Percentiles rank a stretch among this genome's conserved stretches.
phyloP scores from a whole-genome alignment of 805 yeast genomes.

The Peterozyma toletana region DNA sequence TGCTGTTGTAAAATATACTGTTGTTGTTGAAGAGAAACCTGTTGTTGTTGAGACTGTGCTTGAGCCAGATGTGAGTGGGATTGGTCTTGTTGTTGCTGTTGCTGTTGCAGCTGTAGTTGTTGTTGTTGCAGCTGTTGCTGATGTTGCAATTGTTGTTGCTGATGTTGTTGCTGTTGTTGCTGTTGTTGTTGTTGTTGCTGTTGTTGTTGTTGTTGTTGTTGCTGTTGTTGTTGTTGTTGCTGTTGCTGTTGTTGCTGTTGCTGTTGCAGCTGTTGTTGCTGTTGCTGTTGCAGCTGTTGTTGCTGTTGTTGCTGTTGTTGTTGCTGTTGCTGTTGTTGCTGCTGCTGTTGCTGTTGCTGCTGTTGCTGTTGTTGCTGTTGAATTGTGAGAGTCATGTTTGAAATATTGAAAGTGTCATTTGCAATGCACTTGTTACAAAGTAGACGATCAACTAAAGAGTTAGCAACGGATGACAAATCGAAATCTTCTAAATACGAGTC shows the following conservation, averaged over 20 bases:
- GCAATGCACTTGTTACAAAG: not conserved
- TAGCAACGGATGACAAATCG: not conserved
- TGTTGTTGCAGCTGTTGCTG: slow-evolving; percentile 9
- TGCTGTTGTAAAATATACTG: slow-evolving; percentile 22
- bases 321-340: slow-evolving; percentile 8
- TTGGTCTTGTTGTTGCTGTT: slow-evolving; percentile 21
- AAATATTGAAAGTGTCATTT: not conserved
- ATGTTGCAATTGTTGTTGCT: slow-evolving; percentile 10
- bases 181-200: slow-evolving; percentile 10
- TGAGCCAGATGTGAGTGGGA: slow-evolving; percentile 23
- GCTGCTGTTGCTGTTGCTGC: not conserved
- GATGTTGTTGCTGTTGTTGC: slow-evolving; percentile 9
- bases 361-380: not conserved
- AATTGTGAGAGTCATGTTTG: not conserved
- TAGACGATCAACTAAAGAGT: slow-evolving; percentile 3
- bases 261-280: slow-evolving; percentile 18
- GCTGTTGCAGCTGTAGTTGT: slow-evolving; percentile 16
- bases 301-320: slow-evolving; percentile 16
- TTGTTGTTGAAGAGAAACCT: slow-evolving; percentile 8
- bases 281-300: slow-evolving; percentile 19
- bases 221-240: slow-evolving; percentile 12
- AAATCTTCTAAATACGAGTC: too few relatives aligned
- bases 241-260: slow-evolving; percentile 11
- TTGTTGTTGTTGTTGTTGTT: slow-evolving; percentile 10
- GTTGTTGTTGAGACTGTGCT: slow-evolving; percentile 13